These are phyloP conservation scores for Ophiorrhiza pumila DNA, from an alignment of 257 asterid genomes.

Conservation along the genomic window DNA sequence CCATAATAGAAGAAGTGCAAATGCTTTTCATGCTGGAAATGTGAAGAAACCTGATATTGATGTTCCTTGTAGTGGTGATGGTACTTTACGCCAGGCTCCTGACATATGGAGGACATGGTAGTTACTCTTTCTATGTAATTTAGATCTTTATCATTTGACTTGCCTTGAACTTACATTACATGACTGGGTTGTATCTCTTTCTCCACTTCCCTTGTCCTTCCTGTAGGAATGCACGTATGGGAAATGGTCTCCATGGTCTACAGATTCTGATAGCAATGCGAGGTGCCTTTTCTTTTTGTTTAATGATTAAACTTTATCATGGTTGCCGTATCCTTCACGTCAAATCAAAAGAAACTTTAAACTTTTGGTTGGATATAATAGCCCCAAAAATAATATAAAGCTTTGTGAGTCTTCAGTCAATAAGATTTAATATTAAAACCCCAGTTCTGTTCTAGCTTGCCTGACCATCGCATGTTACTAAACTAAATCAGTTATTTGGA, in stretches of 20 bases:
- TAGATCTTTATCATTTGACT: not conserved
- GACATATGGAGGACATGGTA: slow-evolving; percentile 99
- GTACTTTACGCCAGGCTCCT: slow-evolving; percentile 97
- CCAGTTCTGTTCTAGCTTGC: not conserved
- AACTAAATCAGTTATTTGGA: not conserved
- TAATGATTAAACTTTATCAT: slow-evolving; percentile 10
- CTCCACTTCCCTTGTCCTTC: slow-evolving; percentile 7
- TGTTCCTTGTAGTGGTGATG: slow-evolving; percentile 99
- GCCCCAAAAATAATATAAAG: not conserved
- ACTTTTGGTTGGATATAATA: not conserved
- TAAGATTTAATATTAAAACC: not conserved
- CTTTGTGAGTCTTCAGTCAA: too few species aligned
- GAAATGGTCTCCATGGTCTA: slow-evolving; percentile 88
- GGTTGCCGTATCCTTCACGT: not conserved
- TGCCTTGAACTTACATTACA: slow-evolving; percentile 12
- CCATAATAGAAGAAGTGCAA: slow-evolving; percentile 40
- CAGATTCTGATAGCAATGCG: slow-evolving; percentile 97
- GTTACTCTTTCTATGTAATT: slow-evolving; percentile 17
- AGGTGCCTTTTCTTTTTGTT: slow-evolving; percentile 40
- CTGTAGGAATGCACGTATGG: slow-evolving; percentile 82
- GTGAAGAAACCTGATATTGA: slow-evolving; percentile 51
- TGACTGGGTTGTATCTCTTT: slow-evolving; percentile 1
- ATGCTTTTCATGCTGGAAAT: slow-evolving; percentile 39
- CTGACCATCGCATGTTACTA: not conserved
- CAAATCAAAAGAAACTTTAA: not conserved